Base-by-base conservation (phyloP, 2,329 filamentous ascomycete genomes). In the Venturia oleaginea region DNA sequence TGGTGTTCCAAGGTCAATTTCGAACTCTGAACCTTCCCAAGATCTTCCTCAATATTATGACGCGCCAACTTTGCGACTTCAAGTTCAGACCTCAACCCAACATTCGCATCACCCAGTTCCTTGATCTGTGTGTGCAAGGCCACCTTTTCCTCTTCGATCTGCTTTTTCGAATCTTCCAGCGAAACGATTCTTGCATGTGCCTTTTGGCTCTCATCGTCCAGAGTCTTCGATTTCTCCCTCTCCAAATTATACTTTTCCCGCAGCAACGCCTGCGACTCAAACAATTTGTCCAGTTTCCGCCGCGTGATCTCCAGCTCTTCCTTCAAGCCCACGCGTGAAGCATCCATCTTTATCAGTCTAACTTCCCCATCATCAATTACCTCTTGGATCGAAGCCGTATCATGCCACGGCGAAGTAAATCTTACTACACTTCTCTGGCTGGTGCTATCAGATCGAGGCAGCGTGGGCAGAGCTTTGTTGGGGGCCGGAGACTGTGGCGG, bases 231-330 rank as follows among this genome's bases (percentile, higher is more conserved):
- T 32, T 59, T 63, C 24, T 59, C 63, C 40, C 51, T 64, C 24
- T 64, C 63, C 17, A 19, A 24, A 40, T 64, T 61, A 32, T 64
- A 61, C 24, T 24, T 37, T 15, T 61, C 63, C n/a, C 57, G 54
- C 7, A 64, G 27, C 34, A 60, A 6, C 38, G 54, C 57, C 40
- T 64, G 63, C 19, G 63, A 42, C 27, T 64, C 63, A n/a, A 61
- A 60, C 11, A 64, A 37, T n/a, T 27, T 48, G 4, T 38, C 55
- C 11, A 64, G 27, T 38, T 64, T 64, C 24, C 24, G 17, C 54
- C 61, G 55, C 22, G 63, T 61, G 3, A n/a, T 34, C 5, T 64
- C 57, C 24, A 64, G 37, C 40, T 64, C 63, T 30, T 61, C 40
- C 19, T 43, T 48, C 38, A 64, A 27, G 27, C 43, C 24, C 13